Percentiles rank a stretch among this genome's conserved stretches.
Evolutionary conservation across 495 filamentous ascomycete genomes (phyloP).

Genomic region (Penicillium cinerascens): DNA sequence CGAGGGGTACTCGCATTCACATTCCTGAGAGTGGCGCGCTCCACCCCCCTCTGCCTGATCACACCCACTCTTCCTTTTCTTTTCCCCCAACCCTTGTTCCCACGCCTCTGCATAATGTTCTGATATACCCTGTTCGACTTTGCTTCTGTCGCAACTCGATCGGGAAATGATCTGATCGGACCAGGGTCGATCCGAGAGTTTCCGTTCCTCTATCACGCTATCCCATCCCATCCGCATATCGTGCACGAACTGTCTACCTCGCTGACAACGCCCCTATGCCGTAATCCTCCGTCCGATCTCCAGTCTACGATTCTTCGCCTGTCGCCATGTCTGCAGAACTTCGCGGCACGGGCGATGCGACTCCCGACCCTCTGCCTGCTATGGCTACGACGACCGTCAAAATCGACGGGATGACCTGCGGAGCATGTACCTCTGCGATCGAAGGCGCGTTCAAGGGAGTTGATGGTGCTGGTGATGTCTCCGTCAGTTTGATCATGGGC

Average conservation of each 20-base stretch:
- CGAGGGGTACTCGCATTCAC: background rate
- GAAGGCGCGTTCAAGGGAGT: slow-evolving; percentile 80
- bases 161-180: slow-evolving; percentile 23
- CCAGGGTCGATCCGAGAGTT: slow-evolving; percentile 21
- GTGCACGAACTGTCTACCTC: background rate
- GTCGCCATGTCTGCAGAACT: slow-evolving; percentile 21
- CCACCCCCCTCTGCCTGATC: slow-evolving; percentile 21
- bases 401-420: slow-evolving; percentile 93
- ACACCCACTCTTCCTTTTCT: slow-evolving; percentile 6
- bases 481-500: slow-evolving; percentile 89
- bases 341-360: slow-evolving; percentile 14
- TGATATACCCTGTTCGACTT: background rate
- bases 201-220: slow-evolving; percentile 19
- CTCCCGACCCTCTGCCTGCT: slow-evolving; percentile 19
- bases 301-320: slow-evolving; percentile 11
- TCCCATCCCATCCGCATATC: slow-evolving; percentile 11
- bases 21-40: slow-evolving; percentile 23
- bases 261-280: slow-evolving; percentile 25
- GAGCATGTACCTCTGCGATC: slow-evolving; percentile 83
- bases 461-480: slow-evolving; percentile 75
- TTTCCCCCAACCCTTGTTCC: slow-evolving; percentile 2
- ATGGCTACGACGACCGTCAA: slow-evolving; percentile 90
- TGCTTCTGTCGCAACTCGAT: slow-evolving; percentile 5
- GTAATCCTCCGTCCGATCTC: slow-evolving; percentile 15
- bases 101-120: background rate